phyloP scores from a whole-genome alignment of 768 basidiomycete genomes.

The Amanita thiersii region DNA sequence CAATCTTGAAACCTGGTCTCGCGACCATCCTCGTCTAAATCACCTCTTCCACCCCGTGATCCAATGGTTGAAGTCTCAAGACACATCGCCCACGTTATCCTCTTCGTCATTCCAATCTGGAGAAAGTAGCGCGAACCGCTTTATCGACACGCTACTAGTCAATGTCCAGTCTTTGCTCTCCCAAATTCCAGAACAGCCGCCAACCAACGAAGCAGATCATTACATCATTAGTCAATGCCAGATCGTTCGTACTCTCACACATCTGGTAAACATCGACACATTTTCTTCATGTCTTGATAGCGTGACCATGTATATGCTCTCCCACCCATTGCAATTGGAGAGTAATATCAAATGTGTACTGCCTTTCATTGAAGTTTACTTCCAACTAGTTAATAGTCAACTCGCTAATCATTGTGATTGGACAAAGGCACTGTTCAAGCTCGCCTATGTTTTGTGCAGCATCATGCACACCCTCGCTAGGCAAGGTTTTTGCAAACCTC shows the following conservation, averaged over 20 bases:
- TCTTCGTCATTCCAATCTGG: conserved; percentile 9
- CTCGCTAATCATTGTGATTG: conserved; percentile 52
- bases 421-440: conserved; percentile 77
- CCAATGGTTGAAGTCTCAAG: conserved; percentile 22
- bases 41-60: conserved; percentile 25
- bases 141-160: conserved; percentile 61
- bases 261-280: conserved; percentile 37
- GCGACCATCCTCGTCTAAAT: conserved; percentile 17
- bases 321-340: conserved; percentile 22
- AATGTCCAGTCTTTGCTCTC: conserved; percentile 53
- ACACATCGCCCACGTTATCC: conserved; percentile 11
- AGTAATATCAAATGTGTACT: conserved; percentile 36
- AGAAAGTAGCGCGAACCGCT: conserved; percentile 21
- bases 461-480: conserved; percentile 65
- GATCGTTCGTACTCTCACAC: conserved; percentile 35
- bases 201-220: conserved; percentile 29
- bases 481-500: conserved; percentile 91
- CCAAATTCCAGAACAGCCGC: conserved; percentile 21
- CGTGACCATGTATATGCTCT: conserved; percentile 30
- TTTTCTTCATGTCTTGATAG: conserved; percentile 32
- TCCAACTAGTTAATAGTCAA: conserved; percentile 46
- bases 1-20: conserved; percentile 19
- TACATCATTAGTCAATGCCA: conserved; percentile 45
- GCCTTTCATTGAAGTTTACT: conserved; percentile 71
- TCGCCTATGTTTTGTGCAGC: conserved; percentile 70